Evolutionary conservation across 495 filamentous ascomycete species (phyloP).

Genomic region (Penicillium herquei): DNA sequence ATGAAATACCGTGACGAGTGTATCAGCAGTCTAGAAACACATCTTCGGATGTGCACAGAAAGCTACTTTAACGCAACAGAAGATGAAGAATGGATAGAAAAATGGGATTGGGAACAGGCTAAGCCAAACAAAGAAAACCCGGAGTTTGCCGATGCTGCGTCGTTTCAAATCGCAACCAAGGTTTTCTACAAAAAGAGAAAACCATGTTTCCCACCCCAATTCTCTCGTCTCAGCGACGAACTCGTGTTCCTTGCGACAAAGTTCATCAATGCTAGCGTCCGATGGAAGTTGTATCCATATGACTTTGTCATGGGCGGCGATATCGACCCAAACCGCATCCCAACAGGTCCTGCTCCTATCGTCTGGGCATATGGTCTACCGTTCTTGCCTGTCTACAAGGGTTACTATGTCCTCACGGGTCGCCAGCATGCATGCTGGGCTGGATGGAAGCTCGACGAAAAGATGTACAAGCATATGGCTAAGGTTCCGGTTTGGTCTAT

Average conservation of each 20-base stretch:
- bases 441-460: constrained; percentile 3
- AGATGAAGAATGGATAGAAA: too few relatives aligned
- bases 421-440: constrained; percentile 11
- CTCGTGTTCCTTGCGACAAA: constrained; percentile 25
- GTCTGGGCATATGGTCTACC: constrained; percentile 25
- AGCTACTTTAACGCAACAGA: too few relatives aligned
- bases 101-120: too few relatives aligned
- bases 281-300: constrained; percentile 14
- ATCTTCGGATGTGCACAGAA: too few relatives aligned
- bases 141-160: too few relatives aligned
- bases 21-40: too few relatives aligned
- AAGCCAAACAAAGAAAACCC: too few relatives aligned
- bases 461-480: neutral
- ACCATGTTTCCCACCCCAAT: constrained; percentile 9
- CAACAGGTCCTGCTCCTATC: constrained; percentile 12
- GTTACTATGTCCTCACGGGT: constrained; percentile 24
- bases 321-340: constrained; percentile 15
- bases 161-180: neutral
- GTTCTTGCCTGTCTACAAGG: constrained; percentile 21
- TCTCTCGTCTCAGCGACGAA: constrained; percentile 22
- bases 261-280: neutral
- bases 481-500: constrained; percentile 12
- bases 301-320: constrained; percentile 14
- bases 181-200: neutral
- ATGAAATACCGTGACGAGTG: too few relatives aligned